phyloP scores from a whole-genome alignment of 75 land plant species.

The Cryptomeria japonica region DNA sequence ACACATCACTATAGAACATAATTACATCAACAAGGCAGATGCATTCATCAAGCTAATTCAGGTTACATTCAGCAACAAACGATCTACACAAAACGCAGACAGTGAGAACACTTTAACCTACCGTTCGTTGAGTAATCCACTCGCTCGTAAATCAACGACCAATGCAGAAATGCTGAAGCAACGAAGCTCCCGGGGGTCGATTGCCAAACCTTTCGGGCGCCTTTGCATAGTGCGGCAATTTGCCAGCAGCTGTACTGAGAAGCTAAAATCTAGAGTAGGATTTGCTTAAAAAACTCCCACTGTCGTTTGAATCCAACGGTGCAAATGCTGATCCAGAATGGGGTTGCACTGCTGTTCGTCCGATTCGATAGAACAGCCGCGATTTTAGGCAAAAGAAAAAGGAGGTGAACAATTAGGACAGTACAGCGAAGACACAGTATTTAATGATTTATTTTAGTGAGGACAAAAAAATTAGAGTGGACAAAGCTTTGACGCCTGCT shows the following conservation, averaged over 20 bases:
- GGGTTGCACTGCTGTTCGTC: not conserved
- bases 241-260: not conserved
- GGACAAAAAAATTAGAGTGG: too few relatives aligned
- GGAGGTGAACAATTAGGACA: not conserved
- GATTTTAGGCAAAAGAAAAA: too few relatives aligned
- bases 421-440: not conserved
- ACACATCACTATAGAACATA: not conserved
- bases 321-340: not conserved
- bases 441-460: too few relatives aligned
- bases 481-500: too few relatives aligned
- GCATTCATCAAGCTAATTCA: not conserved
- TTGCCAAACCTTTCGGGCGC: too few relatives aligned
- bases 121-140: not conserved
- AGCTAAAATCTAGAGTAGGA: not conserved
- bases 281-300: not conserved
- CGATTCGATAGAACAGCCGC: not conserved
- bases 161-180: not conserved
- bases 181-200: too few relatives aligned
- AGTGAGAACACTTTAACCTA: not conserved
- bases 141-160: not conserved
- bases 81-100: not conserved
- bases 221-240: not conserved
- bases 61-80: not conserved
- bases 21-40: not conserved
- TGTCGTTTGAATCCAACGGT: not conserved